Conservation (phyloP, 1,284 basidiomycete genomes). For the Lentinus polychrous region DNA sequence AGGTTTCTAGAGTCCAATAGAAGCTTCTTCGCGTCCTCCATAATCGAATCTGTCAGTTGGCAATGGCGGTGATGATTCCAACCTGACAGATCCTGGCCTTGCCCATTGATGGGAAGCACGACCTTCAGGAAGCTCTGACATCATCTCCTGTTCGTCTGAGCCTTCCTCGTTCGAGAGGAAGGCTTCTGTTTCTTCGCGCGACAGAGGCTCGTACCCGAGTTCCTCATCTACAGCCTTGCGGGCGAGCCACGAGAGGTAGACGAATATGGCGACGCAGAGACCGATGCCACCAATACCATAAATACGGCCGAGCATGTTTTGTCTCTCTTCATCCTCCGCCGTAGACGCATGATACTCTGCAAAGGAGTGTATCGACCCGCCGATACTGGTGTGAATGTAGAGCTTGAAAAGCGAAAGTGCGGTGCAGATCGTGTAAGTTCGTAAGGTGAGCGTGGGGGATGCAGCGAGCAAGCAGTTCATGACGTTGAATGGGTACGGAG, state of each 20-base stretch:
- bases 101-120: neutral
- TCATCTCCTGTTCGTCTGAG: constrained; percentile 24
- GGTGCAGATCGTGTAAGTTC: constrained; percentile 75
- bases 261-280: constrained; percentile 69
- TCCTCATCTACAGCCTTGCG: constrained; percentile 77
- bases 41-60: constrained; percentile 10
- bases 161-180: constrained; percentile 30
- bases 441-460: constrained; percentile 75
- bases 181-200: constrained; percentile 28
- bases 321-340: constrained; percentile 30
- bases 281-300: constrained; percentile 66
- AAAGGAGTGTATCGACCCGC: constrained; percentile 79
- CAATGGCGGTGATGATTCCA: constrained; percentile 7
- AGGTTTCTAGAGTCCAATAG: constrained; percentile 13
- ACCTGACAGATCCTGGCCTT: neutral
- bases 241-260: constrained; percentile 77
- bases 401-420: constrained; percentile 81
- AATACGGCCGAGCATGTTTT: constrained; percentile 46
- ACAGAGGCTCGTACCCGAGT: constrained; percentile 45
- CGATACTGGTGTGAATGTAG: constrained; percentile 79
- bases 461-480: constrained; percentile 87
- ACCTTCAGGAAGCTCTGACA: constrained; percentile 32
- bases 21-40: constrained; percentile 14
- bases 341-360: constrained; percentile 48
- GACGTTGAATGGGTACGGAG: constrained; percentile 82